A percentile compares a stretch with the other conserved stretches of the same genome.
Conservation (phyloP, 768 basidiomycete species). For the Melanogaster broomeanus region DNA sequence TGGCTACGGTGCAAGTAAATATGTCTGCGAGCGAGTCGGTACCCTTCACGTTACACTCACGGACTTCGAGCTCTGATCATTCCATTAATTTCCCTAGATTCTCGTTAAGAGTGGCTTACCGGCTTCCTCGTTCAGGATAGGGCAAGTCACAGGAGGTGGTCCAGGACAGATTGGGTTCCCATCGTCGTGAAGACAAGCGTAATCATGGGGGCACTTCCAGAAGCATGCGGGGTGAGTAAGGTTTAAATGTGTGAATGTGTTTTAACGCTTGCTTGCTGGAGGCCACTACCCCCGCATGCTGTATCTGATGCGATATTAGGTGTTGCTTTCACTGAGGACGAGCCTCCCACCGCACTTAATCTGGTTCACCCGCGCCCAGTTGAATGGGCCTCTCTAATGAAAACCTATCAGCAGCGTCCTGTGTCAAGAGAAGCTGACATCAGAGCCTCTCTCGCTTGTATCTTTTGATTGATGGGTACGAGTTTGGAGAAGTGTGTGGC, state of each 20-base stretch:
- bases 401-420: slow-evolving; percentile 19
- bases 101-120: slow-evolving; percentile 34
- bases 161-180: slow-evolving; percentile 38
- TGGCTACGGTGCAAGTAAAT: slow-evolving; percentile 40
- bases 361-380: slow-evolving; percentile 37
- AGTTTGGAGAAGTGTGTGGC: slow-evolving; percentile 16
- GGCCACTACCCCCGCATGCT: slow-evolving; percentile 29
- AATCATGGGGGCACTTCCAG: slow-evolving; percentile 30
- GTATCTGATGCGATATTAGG: slow-evolving; percentile 29
- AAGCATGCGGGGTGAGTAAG: slow-evolving; percentile 28
- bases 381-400: slow-evolving; percentile 25
- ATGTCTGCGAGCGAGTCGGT: slow-evolving; percentile 22
- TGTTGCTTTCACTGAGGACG: slow-evolving; percentile 24
- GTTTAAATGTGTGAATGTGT: neutral
- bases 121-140: slow-evolving; percentile 36
- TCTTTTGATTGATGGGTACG: slow-evolving; percentile 38
- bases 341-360: slow-evolving; percentile 25
- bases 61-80: neutral
- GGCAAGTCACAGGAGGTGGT: slow-evolving; percentile 37
- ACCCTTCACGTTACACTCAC: slow-evolving; percentile 3
- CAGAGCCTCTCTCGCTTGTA: slow-evolving; percentile 28
- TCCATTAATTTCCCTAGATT: slow-evolving; percentile 16
- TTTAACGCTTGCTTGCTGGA: slow-evolving; percentile 2
- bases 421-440: slow-evolving; percentile 7
- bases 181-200: slow-evolving; percentile 37